These are phyloP conservation scores for Leccinum insolens DNA, from an alignment of 1,284 basidiomycete species.

Conservation along the genomic window DNA sequence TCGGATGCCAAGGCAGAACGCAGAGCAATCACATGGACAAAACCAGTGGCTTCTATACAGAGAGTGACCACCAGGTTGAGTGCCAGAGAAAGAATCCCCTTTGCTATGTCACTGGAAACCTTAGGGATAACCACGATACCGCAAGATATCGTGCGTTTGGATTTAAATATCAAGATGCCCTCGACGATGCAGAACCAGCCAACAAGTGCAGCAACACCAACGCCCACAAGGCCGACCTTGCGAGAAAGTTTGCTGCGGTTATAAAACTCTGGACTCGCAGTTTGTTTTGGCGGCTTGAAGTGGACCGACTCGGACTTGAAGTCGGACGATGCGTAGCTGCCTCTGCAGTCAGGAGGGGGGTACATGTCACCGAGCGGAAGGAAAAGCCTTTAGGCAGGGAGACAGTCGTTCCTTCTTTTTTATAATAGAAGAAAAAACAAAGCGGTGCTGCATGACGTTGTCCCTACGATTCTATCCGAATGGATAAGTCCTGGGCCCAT, in stretches of 20 bases:
- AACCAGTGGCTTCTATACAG: conserved; percentile 35
- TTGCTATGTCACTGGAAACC: too few relatives aligned
- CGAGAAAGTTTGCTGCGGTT: conserved; percentile 33
- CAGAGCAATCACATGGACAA: conserved; percentile 7
- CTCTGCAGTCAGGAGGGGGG: conserved; percentile 1
- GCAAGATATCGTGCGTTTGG: conserved; percentile 12
- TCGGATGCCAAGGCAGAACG: too few relatives aligned
- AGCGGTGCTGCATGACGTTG: neutral
- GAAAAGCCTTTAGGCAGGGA: neutral
- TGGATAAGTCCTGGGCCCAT: neutral
- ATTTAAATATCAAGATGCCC: conserved; percentile 26
- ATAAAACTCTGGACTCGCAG: conserved; percentile 32
- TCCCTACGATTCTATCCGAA: conserved; percentile 18
- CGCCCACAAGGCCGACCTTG: conserved; percentile 26
- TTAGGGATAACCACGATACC: conserved; percentile 29
- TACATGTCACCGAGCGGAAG: conserved; percentile 14
- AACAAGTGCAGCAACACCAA: conserved; percentile 24
- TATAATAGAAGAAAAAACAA: neutral
- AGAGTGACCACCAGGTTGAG: conserved; percentile 29
- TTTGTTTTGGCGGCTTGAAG: conserved; percentile 25
- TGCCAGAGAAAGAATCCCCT: conserved; percentile 8
- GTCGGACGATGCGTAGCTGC: conserved; percentile 10
- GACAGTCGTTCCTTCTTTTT: too few relatives aligned
- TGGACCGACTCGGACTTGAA: conserved; percentile 24
- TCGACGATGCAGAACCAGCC: conserved; percentile 25